Percentiles rank a stretch among this genome's conserved stretches.
Conservation (phyloP, 1,139 yeast genomes). For the Saccharomycopsis crataegensis region DNA sequence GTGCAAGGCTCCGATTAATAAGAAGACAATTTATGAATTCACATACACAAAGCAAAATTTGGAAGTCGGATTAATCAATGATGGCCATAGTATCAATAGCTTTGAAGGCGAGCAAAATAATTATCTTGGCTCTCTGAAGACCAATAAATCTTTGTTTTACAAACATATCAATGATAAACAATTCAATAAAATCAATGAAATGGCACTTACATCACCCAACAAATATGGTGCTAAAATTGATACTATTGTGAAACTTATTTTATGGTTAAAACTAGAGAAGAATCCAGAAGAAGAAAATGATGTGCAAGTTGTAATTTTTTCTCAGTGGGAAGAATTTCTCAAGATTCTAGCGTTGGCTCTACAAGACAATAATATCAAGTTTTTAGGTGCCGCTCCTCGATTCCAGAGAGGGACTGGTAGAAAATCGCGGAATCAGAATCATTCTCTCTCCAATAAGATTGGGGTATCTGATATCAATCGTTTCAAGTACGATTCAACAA, state of each 20-base stretch:
- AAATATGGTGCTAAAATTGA: slow-evolving; percentile 82
- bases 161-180: slow-evolving; percentile 37
- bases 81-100: slow-evolving; percentile 20
- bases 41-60: slow-evolving; percentile 38
- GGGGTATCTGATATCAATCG: slow-evolving; percentile 38
- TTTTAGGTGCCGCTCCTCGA: slow-evolving; percentile 29
- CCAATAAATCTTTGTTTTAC: slow-evolving; percentile 34
- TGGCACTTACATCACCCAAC: slow-evolving; percentile 32
- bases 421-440: neutral
- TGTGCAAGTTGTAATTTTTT: slow-evolving; percentile 76
- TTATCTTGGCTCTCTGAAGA: neutral
- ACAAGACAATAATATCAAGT: slow-evolving; percentile 46
- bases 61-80: slow-evolving; percentile 39
- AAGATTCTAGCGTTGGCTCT: slow-evolving; percentile 63
- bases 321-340: slow-evolving; percentile 81
- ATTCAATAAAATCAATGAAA: slow-evolving; percentile 40
- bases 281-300: slow-evolving; percentile 19
- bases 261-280: slow-evolving; percentile 40
- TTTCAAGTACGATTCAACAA: slow-evolving; percentile 55
- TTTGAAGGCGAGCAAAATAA: slow-evolving; percentile 4
- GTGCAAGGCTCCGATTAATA: slow-evolving; percentile 49
- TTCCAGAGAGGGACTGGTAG: slow-evolving; percentile 6
- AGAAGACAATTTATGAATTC: slow-evolving; percentile 50
- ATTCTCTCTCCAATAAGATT: neutral
- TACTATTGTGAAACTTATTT: slow-evolving; percentile 64